Evolutionary conservation across 495 filamentous ascomycete species (phyloP), one percentile per base, ranked within the genome.

Genomic region (Annulohypoxylon moriforme): DNA sequence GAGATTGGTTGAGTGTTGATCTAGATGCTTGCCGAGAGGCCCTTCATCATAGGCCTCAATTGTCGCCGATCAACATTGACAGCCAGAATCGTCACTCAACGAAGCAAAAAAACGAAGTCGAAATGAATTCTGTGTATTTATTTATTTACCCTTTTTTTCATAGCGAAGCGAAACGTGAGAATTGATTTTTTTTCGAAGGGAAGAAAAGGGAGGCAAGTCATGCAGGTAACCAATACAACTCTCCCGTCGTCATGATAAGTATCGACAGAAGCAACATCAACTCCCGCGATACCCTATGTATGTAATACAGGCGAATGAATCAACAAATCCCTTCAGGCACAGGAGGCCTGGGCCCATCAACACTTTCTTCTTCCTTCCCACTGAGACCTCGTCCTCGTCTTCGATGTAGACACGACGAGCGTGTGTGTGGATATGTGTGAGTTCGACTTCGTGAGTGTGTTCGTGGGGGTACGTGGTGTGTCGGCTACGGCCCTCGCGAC

Each of bases 301-400:
- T 25, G 60, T 57, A 27, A 70, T 63, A 58, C 67, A 64, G 42
- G 53, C 60, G 16, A 70, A 49, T 42, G 67, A 64, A 60, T 33
- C 55, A 11, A 55, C 67, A 1, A 65, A 3, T 2, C 67, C 67
- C 13, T 60, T 3, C 33, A 70, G 16, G 10, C 57, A 70, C 42
- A 64, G 20, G 27, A 70, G 42, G 18, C 53, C 31, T 0, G 67
- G 42, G 5, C 47, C 42, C 59, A 44, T 50, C 38, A 40, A 52
- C 20, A 25, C 22, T 25, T 27, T 53, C 33, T 9, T 53, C 47
- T n/a, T 11, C 46, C 2, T 18, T 40, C 47, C 36, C 34, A 24
- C 34, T 4, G 7, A 44, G 40, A 44, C 61, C 44, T 3, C 18
- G 20, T 47, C 44, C 4, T 47, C 44, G 20, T 47, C 44, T 24